Evolutionary conservation across 768 basidiomycete species (phyloP), one percentile per base, ranked within the genome.

Genomic region (Calocybe gangraenosa): DNA sequence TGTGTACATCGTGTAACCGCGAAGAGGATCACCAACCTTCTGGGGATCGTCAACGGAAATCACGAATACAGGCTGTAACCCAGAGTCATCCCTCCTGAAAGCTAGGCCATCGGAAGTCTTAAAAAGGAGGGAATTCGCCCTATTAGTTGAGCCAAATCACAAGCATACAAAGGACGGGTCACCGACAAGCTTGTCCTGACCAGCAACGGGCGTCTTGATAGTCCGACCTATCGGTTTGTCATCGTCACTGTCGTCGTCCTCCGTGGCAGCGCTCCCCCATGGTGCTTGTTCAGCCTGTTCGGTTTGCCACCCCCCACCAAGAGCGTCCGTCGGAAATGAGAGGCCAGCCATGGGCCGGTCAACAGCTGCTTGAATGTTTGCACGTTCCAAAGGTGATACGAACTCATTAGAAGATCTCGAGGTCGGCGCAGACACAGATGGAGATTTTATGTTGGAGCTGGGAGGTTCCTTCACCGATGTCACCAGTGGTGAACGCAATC

Each of bases 31-130:
- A n/a, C 96, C 96, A 35, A 97, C 88, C 55, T 88, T 91, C 54
- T 97, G 93, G 4, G 96, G 96, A 64, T 99, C 96, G 42, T 92
- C 89, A n/a, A 99, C 92, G 0, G 87, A 79, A 52, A 99, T 91
- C 7, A 77, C 63, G 61, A 96, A 97, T 19, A 87, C 69, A 17
- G 89, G 87, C 45, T 75, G 79, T 30, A 84, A 56, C 1, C 72
- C 72, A 44, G 71, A 75, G 40, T 80, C 67, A 39, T 65, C 60
- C 44, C 64, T 64, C 22, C 45, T 46, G 4, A 57, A 39, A 33
- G 50, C 40, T 18, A 46, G 47, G 34, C 51, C 17, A 43, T 53
- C 47, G 31, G 42, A 40, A 33, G 46, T 15, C 43, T 55, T 39
- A 22, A 32, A 5, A 40, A n/a, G n/a, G 33, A 35, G 25, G 15